Evolutionary conservation across 2,329 filamentous ascomycete genomes (phyloP), one percentile per base, ranked within the genome.

Genomic region (Spiromastix sp.): DNA sequence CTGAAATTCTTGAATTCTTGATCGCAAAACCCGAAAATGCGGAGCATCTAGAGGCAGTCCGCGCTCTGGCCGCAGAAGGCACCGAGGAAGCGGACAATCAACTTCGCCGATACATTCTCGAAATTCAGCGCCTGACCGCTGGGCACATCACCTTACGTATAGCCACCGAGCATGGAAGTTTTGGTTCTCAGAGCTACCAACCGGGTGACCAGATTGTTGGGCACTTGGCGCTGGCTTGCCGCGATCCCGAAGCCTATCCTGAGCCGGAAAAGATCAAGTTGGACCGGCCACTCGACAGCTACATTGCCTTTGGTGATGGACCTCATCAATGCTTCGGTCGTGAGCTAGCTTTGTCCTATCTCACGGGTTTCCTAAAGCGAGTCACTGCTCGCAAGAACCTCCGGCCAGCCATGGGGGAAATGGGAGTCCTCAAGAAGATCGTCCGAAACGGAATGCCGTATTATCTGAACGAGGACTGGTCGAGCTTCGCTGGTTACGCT

Each of bases 391-490:
- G 68, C 34, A 66, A 63, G 45, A 42, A 61, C 25, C 52, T 68
- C 1, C 60, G 65, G 5, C 60, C 60, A 0, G 65, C 65, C 0
- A 61, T 63, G 1, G 64, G 63, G 1, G 52, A 52, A 36, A 67
- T 67, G 62, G 66, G 65, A 2, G 34, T 46, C 26, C 57, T 67
- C 39, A 68, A 67, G 56, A 62, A 55, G 0, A 62, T 69, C 42
- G 56, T 18, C 18, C 12, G 41, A 9, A 37, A 35, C 4, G 48
- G 48, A 0, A 61, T 65, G 37, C 60, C 57, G 42, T 53, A 51
- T 6, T 68, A 64, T 32, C 54, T 68, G 13, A 67, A 66, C 36
- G 64, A 68, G 27, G 66, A 58, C 44, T 69, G 66, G 66, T 66
- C 64, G 1, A 61, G 58, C 32, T 53, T 68, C 13, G 51, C 50